Conservation (phyloP, 306 rosid species). For the Cicer yamashitae region DNA sequence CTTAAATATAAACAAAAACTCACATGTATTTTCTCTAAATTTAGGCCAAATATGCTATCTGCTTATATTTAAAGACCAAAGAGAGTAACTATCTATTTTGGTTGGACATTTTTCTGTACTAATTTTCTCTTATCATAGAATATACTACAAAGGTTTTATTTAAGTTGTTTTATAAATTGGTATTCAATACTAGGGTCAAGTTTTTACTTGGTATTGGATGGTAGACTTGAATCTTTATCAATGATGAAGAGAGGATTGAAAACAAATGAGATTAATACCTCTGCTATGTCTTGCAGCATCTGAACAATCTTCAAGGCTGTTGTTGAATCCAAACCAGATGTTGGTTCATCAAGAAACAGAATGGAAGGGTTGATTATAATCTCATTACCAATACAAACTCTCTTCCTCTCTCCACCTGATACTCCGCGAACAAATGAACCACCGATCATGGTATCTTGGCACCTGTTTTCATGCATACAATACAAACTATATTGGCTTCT, state of each 20-base stretch:
- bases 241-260: not conserved
- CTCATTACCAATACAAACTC: constrained; percentile 94
- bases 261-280: constrained; percentile 54
- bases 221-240: not conserved
- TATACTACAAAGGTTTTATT: too few relatives aligned
- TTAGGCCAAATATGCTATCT: too few relatives aligned
- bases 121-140: too few relatives aligned
- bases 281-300: constrained; percentile 95
- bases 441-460: constrained; percentile 97
- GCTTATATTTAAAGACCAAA: too few relatives aligned
- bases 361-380: constrained; percentile 92
- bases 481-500: constrained; percentile 9
- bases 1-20: too few relatives aligned
- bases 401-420: constrained; percentile 97
- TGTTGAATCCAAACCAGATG: constrained; percentile 99
- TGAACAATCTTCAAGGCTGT: constrained; percentile 90
- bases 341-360: constrained; percentile 94
- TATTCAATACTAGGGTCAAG: not conserved
- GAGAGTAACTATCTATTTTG: too few relatives aligned
- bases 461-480: constrained; percentile 56
- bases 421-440: constrained; percentile 95
- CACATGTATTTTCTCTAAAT: too few relatives aligned
- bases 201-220: not conserved
- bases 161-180: too few relatives aligned
- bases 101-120: too few relatives aligned